Base-by-base conservation (phyloP, 176 grass and related monocot species). In the Carex kokanica region DNA sequence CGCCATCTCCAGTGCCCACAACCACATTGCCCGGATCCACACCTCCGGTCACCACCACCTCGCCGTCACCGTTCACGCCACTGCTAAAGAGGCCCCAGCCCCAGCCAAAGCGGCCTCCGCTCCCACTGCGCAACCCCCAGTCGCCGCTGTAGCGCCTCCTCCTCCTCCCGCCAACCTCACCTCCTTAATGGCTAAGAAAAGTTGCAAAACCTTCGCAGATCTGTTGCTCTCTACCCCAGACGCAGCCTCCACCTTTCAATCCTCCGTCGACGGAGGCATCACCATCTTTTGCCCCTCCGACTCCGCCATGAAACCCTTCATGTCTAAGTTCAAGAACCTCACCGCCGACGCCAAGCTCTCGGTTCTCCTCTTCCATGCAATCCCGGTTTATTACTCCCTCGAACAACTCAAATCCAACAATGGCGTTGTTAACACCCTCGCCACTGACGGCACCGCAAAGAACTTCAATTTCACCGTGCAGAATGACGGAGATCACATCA, bases 381-480 rank as follows among this genome's bases (percentile, higher is more conserved):
- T 91, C 49, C 94, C 94, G 0, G 94, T 91, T 4, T 97, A 97
- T 89, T 93, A 89, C 91, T 85, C 94, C 58, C 47, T 85, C 49
- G 51, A 53, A n/a, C 69, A 84, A 49, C 91, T 97, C 77, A 93
- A 97, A 70, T 89, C 94, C 59, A 93, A 68, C 91, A 97, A 97
- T 40, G 94, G 93, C 16, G 87, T 91, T 81, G 89, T 93, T 87
- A 97, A 93, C 87, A 97, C 91, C 25, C 91, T 93, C 17, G 94
- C 94, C 85, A 97, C 94, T 25, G 94, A 97, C 64, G 94, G 94
- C 56, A 64, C 86, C 10, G 49, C 90, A 47, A 87, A 74, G 74
- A 92, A 92, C 86, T 97, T 85, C 88, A 97, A 94, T 84, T 84
- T 91, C 88, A 97, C 94, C 23, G 86, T 97, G 49, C 92, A 94